A percentile compares a stretch with the other conserved stretches of the same genome.
These are phyloP conservation scores for Blastocystis sp. DNA, from an alignment of 352 stramenopile species.

Conservation along the genomic window DNA sequence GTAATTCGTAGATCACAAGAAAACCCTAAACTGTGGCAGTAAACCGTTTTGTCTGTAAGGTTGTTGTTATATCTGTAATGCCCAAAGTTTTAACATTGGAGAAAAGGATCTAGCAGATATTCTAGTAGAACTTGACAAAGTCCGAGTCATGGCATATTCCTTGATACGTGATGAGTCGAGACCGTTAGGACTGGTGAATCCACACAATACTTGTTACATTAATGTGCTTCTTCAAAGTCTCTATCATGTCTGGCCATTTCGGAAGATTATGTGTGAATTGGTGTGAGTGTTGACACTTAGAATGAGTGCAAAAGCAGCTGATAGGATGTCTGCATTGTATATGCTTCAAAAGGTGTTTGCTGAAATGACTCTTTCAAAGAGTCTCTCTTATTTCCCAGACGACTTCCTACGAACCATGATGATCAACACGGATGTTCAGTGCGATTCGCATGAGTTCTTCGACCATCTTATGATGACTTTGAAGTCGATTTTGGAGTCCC, in stretches of 20 bases:
- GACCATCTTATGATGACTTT: neutral
- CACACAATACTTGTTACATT: conserved; percentile 52
- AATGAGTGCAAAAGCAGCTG: neutral
- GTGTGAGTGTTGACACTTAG: neutral
- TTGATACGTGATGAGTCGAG: conserved; percentile 5
- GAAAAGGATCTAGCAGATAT: neutral
- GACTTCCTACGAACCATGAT: neutral
- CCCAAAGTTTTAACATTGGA: neutral
- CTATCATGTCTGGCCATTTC: neutral
- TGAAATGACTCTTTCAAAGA: conserved; percentile 22
- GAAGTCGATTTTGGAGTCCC: neutral
- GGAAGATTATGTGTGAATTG: neutral
- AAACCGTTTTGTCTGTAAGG: conserved; percentile 32
- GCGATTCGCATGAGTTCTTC: conserved; percentile 58
- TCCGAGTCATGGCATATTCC: neutral
- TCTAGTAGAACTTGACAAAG: conserved; percentile 11
- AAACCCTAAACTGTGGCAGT: neutral
- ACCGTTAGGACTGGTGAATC: conserved; percentile 18
- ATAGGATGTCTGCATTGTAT: conserved; percentile 7
- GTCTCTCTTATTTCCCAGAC: conserved; percentile 15
- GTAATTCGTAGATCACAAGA: conserved; percentile 8
- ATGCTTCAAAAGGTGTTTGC: conserved; percentile 32
- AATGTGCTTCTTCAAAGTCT: conserved; percentile 45
- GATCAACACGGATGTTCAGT: conserved; percentile 40
- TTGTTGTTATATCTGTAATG: neutral